Conservation (phyloP, 768 basidiomycete species). For the Suillus sp. region DNA sequence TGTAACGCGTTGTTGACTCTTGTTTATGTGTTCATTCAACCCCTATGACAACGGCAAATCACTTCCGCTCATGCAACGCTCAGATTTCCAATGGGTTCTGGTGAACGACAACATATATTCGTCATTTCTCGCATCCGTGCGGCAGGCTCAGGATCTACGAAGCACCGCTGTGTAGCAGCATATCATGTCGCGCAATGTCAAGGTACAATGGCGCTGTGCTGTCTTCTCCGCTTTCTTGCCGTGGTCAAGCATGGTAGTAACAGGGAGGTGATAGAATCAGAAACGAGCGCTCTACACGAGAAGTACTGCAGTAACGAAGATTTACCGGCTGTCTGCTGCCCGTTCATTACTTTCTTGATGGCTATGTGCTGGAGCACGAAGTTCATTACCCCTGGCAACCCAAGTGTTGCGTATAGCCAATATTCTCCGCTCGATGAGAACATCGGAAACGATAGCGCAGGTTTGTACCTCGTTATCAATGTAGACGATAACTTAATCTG, state of each 20-base stretch:
- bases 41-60: too few relatives aligned
- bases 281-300: not conserved
- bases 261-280: not conserved
- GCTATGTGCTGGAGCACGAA: conserved; percentile 2
- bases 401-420: not conserved
- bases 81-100: not conserved
- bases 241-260: not conserved
- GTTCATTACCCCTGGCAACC: not conserved
- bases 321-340: not conserved
- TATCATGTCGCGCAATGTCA: not conserved
- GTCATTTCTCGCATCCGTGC: not conserved
- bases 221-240: not conserved
- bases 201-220: not conserved
- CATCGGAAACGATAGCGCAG: not conserved
- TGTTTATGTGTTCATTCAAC: too few relatives aligned
- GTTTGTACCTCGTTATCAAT: not conserved
- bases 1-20: too few relatives aligned
- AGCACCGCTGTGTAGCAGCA: not conserved
- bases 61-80: too few relatives aligned
- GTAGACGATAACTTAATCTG: not conserved
- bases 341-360: not conserved
- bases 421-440: not conserved
- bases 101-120: not conserved
- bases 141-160: not conserved
- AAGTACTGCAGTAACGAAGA: not conserved